phyloP scores from a whole-genome alignment of 176 grass and related monocot species.

The Lolium rigidum region DNA sequence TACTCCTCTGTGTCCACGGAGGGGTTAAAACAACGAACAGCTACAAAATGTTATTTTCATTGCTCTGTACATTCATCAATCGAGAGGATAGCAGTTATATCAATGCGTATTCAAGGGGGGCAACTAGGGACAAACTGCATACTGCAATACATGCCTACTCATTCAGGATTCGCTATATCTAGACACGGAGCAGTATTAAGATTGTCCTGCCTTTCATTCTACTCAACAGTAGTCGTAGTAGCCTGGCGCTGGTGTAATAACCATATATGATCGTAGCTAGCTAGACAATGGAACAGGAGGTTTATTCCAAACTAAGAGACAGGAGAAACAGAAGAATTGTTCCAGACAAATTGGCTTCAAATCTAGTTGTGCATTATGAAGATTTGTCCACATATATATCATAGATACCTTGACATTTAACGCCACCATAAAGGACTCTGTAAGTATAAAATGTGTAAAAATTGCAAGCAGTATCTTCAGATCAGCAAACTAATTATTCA shows the following conservation, averaged over 20 bases:
- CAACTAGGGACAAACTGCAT: neutral
- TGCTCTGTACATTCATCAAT: no score
- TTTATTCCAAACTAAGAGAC: neutral
- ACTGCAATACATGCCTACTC: conserved; percentile 1
- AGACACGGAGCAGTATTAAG: neutral
- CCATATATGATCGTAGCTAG: no score
- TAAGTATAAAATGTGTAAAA: neutral
- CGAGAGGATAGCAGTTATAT: neutral
- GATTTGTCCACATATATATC: conserved; percentile 20
- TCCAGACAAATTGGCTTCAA: neutral
- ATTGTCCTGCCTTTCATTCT: conserved; percentile 10
- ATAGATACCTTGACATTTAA: neutral
- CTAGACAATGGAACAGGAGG: neutral
- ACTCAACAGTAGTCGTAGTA: neutral
- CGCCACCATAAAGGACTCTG: neutral
- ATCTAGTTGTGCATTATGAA: neutral
- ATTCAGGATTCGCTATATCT: conserved; percentile 7
- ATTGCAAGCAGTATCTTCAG: no score
- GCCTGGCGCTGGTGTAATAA: neutral
- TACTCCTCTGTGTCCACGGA: neutral
- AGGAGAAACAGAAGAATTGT: no score
- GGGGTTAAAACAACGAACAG: neutral
- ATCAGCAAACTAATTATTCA: neutral
- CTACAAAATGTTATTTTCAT: neutral
- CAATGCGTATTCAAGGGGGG: neutral